These are phyloP conservation scores for Hemisphaericaspora subhashii DNA, from an alignment of 1,139 yeast genomes.

Conservation along the genomic window DNA sequence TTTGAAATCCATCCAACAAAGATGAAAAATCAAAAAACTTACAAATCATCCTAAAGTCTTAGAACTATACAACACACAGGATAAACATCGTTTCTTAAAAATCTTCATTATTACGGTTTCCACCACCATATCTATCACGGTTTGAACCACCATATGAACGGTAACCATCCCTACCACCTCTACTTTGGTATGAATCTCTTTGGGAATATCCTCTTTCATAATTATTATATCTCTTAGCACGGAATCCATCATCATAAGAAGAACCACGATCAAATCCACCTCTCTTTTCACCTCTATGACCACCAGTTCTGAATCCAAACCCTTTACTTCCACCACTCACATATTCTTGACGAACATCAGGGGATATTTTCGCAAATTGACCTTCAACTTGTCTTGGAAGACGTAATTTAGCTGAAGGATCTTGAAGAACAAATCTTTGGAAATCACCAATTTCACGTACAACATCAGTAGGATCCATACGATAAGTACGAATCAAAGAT, in stretches of 20 bases:
- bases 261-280: slow-evolving; percentile 6
- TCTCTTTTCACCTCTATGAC: slow-evolving; percentile 9
- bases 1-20: too few species aligned
- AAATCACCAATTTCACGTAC: slow-evolving; percentile 13
- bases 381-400: slow-evolving; percentile 1
- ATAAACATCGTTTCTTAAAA: too few species aligned
- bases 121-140: slow-evolving; percentile 4
- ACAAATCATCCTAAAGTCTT: too few species aligned
- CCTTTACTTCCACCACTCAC: slow-evolving; percentile 10
- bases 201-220: slow-evolving; percentile 1
- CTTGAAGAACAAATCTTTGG: slow-evolving; percentile 16
- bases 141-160: neutral
- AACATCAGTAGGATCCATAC: slow-evolving; percentile 17
- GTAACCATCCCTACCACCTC: neutral
- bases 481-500: slow-evolving; percentile 28
- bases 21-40: too few species aligned
- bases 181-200: neutral
- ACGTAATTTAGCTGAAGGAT: slow-evolving; percentile 15
- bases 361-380: neutral
- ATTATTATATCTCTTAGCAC: too few species aligned
- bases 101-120: neutral
- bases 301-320: slow-evolving; percentile 1
- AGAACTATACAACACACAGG: too few species aligned
- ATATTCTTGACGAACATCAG: slow-evolving; percentile 3
- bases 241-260: slow-evolving; percentile 1